Evolutionary conservation across 257 asterid species (phyloP).

Genomic region (Penstemon barbatus): DNA sequence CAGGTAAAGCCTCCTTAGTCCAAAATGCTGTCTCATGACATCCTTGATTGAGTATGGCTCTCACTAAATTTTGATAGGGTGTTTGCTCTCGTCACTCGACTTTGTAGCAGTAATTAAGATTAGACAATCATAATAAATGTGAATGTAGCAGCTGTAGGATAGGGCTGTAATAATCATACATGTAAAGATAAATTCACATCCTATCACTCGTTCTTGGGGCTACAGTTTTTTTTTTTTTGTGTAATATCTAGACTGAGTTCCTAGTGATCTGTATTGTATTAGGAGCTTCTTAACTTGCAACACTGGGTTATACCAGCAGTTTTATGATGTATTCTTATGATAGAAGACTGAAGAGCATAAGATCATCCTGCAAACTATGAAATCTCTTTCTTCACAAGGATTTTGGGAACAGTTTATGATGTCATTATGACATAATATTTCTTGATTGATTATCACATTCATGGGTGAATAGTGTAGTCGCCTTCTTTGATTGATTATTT

Average conservation of each 20-base stretch:
- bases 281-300: too few species aligned
- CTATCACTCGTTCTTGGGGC: background rate
- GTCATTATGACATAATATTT: too few species aligned
- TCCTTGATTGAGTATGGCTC: background rate
- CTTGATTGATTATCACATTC: too few species aligned
- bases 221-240: background rate
- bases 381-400: background rate
- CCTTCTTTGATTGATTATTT: background rate
- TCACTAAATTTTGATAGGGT: background rate
- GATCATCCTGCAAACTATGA: conserved; percentile 1
- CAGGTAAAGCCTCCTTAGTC: too few species aligned
- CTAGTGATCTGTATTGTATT: background rate
- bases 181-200: too few species aligned
- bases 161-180: background rate
- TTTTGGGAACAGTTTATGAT: background rate
- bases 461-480: too few species aligned
- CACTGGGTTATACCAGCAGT: too few species aligned
- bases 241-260: background rate
- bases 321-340: too few species aligned
- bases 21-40: conserved; percentile 1
- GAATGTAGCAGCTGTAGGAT: background rate
- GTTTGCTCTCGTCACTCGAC: background rate
- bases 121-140: background rate
- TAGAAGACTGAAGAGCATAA: background rate
- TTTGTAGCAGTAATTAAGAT: background rate